phyloP scores from a whole-genome alignment of 129 eudicot genomes.

The Apium graveolens region DNA sequence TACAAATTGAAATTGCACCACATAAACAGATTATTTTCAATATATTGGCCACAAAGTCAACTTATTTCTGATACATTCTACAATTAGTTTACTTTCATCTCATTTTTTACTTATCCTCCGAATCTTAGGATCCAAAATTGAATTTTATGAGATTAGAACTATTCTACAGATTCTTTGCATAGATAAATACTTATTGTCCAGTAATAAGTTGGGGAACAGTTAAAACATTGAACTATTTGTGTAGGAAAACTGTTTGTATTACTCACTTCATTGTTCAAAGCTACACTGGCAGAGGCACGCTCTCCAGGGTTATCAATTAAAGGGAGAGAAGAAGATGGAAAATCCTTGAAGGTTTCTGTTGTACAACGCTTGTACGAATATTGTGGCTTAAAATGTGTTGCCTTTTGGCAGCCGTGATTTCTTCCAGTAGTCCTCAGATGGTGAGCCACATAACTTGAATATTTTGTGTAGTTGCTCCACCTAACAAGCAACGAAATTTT shows the following conservation, averaged over 20 bases:
- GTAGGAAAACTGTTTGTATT: background rate
- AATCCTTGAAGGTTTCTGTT: conserved; percentile 28
- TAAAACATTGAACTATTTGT: background rate
- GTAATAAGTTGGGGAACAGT: no score
- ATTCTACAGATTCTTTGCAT: background rate
- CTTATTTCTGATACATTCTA: background rate
- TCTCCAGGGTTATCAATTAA: conserved; percentile 30
- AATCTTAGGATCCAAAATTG: no score
- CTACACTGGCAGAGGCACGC: conserved; percentile 32
- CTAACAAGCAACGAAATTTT: conserved; percentile 17
- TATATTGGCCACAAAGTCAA: background rate
- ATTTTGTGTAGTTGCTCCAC: no score
- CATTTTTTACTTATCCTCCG: no score
- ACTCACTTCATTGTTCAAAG: conserved; percentile 23
- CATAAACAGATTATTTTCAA: background rate
- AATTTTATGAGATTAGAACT: no score
- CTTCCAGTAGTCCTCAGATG: no score
- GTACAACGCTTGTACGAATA: conserved; percentile 28
- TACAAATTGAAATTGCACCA: conserved; percentile 10
- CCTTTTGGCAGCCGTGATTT: conserved; percentile 27
- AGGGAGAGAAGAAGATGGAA: conserved; percentile 26
- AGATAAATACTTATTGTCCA: no score
- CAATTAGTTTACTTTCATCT: no score
- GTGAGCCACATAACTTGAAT: no score
- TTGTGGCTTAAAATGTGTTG: conserved; percentile 38